Evolutionary conservation across 176 grass and related monocot genomes (phyloP).

Genomic region (Zizania latifolia): DNA sequence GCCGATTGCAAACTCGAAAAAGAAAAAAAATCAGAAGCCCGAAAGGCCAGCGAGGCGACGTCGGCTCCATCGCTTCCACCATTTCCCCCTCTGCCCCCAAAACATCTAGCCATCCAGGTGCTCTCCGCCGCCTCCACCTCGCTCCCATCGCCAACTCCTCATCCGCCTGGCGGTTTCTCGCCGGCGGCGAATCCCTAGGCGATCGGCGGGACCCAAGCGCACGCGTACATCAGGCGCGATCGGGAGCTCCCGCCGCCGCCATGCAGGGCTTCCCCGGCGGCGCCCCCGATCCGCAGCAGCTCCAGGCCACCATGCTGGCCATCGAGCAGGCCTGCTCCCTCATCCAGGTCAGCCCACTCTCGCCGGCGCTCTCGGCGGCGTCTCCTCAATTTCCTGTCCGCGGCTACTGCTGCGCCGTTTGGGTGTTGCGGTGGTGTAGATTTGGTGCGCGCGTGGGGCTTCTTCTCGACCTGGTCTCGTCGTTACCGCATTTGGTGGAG

Average conservation of each 20-base stretch:
- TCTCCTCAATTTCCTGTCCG: background rate
- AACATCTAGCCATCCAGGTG: background rate
- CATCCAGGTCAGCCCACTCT: slow-evolving; percentile 54
- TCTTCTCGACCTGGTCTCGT: background rate
- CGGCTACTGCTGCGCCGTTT: background rate
- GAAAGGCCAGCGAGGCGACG: slow-evolving; percentile 16
- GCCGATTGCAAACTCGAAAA: too few species aligned
- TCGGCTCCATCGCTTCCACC: background rate
- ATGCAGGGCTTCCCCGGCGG: slow-evolving; percentile 88
- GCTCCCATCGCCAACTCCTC: slow-evolving; percentile 7
- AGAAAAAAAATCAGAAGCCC: background rate
- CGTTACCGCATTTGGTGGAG: background rate
- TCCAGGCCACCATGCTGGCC: slow-evolving; percentile 78
- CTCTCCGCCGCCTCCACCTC: slow-evolving; percentile 10
- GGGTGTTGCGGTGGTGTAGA: background rate
- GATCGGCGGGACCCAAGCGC: slow-evolving; percentile 21
- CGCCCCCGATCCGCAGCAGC: slow-evolving; percentile 48
- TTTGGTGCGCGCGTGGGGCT: slow-evolving; percentile 15
- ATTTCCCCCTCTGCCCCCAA: slow-evolving; percentile 1
- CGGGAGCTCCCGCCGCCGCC: slow-evolving; percentile 17
- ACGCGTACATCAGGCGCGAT: background rate
- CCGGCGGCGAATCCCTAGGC: slow-evolving; percentile 28
- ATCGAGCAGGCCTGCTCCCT: slow-evolving; percentile 84
- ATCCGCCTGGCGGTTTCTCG: slow-evolving; percentile 5
- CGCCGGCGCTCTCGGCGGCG: background rate